Percentiles rank a stretch among this genome's conserved stretches.
Conservation (phyloP, 2,329 filamentous ascomycete genomes). For the Boeremia exigua region DNA sequence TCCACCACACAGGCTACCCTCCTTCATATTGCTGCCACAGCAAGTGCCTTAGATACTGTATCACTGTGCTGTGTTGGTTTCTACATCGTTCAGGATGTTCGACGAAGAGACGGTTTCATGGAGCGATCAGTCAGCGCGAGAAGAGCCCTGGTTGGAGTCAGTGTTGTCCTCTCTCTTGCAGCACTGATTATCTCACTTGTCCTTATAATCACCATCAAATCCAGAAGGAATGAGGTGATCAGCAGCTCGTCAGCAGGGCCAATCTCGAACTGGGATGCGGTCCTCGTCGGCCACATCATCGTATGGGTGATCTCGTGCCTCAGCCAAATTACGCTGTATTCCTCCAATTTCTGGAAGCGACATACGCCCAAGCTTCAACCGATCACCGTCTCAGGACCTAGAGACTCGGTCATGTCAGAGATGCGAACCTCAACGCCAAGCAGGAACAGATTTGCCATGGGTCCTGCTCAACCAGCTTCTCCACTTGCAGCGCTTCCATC, state of each 20-base stretch:
- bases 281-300: constrained; percentile 46
- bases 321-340: constrained; percentile 39
- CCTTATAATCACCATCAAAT: constrained; percentile 36
- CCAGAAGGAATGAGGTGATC: constrained; percentile 27
- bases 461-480: constrained; percentile 32
- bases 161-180: constrained; percentile 29
- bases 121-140: constrained; percentile 26
- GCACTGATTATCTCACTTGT: constrained; percentile 38
- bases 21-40: constrained; percentile 36
- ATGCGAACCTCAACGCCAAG: constrained; percentile 32
- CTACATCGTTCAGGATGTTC: constrained; percentile 38
- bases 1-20: constrained; percentile 32
- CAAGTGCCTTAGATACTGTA: constrained; percentile 40
- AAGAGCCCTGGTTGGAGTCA: constrained; percentile 26
- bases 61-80: constrained; percentile 38
- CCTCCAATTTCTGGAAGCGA: constrained; percentile 34
- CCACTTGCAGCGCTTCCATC: constrained; percentile 43
- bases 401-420: constrained; percentile 47
- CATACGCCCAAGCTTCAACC: constrained; percentile 26
- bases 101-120: constrained; percentile 34
- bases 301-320: constrained; percentile 42
- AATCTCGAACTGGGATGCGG: constrained; percentile 29
- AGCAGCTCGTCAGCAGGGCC: constrained; percentile 18
- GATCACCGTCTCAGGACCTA: constrained; percentile 33
- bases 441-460: constrained; percentile 33